phyloP scores from a whole-genome alignment of 495 filamentous ascomycete species.

The Lasiosphaeria miniovina region DNA sequence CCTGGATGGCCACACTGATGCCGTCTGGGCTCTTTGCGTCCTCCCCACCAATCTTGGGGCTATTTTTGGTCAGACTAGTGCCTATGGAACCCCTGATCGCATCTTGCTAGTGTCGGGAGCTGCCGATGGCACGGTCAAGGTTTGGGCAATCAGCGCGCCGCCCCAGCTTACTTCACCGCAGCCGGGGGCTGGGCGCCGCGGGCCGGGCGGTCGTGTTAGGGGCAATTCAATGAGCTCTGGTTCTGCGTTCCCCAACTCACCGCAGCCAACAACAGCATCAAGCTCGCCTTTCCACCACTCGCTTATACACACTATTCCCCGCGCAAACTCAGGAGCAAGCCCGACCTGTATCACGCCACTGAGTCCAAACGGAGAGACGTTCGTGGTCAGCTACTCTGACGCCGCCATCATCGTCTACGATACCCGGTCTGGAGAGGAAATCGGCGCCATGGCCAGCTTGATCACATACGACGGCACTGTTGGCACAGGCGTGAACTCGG shows the following conservation, averaged over 20 bases:
- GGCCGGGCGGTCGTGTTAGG: constrained; percentile 75
- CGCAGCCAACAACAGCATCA: constrained; percentile 78
- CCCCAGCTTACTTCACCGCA: constrained; percentile 80
- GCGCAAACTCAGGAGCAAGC: constrained; percentile 64
- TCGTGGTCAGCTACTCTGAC: constrained; percentile 90
- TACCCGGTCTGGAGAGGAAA: constrained; percentile 85
- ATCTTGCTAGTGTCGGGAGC: constrained; percentile 88
- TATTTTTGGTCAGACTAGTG: constrained; percentile 67
- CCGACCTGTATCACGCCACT: constrained; percentile 91
- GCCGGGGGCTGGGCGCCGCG: constrained; percentile 53
- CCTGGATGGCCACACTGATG: constrained; percentile 89
- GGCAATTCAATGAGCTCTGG: constrained; percentile 89
- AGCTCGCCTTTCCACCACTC: constrained; percentile 56
- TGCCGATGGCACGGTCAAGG: constrained; percentile 85
- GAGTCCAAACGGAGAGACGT: constrained; percentile 80
- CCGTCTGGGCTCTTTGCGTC: constrained; percentile 92
- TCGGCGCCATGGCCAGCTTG: constrained; percentile 83
- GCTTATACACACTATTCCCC: constrained; percentile 79
- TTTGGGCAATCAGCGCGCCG: constrained; percentile 94
- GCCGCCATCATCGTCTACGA: constrained; percentile 88
- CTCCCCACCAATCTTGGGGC: constrained; percentile 78
- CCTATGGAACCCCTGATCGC: constrained; percentile 74
- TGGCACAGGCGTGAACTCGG: constrained; percentile 78
- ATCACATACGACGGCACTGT: constrained; percentile 90
- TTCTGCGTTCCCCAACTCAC: constrained; percentile 82